A percentile compares a stretch with the other conserved stretches of the same genome.
Conservation (phyloP, 176 grass and related monocot genomes). For the Triticum monococcum region DNA sequence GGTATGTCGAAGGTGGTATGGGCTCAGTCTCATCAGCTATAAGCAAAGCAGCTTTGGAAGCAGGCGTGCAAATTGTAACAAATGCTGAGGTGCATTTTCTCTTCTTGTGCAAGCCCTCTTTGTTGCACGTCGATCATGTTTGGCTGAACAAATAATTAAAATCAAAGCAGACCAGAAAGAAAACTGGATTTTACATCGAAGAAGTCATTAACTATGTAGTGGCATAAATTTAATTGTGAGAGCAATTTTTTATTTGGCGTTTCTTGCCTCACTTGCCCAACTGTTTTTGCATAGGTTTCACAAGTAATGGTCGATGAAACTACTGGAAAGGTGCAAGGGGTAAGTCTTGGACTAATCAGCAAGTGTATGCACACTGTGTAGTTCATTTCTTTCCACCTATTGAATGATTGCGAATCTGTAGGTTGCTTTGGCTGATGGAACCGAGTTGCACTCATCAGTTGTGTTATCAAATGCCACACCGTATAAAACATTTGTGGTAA, state of each 20-base stretch:
- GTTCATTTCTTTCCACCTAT: constrained; percentile 16
- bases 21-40: constrained; percentile 91
- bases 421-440: constrained; percentile 92
- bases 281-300: constrained; percentile 64
- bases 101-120: constrained; percentile 22
- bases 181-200: not conserved
- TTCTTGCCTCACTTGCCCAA: constrained; percentile 44
- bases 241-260: constrained; percentile 2
- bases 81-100: constrained; percentile 72
- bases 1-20: constrained; percentile 98
- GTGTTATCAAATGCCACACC: constrained; percentile 96
- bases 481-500: constrained; percentile 95
- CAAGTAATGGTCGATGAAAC: constrained; percentile 62
- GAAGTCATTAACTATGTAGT: not conserved
- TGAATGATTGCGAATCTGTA: constrained; percentile 40
- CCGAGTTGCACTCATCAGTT: constrained; percentile 67
- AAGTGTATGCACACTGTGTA: constrained; percentile 5
- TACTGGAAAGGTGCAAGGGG: constrained; percentile 66
- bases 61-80: constrained; percentile 82
- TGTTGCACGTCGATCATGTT: not conserved
- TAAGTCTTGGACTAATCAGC: constrained; percentile 42
- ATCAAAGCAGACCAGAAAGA: not conserved
- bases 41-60: constrained; percentile 96
- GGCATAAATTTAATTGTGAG: not conserved
- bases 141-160: not conserved